These are phyloP conservation scores for Sodiomyces alkalinus DNA, from an alignment of 2,329 filamentous ascomycete genomes.

Conservation along the genomic window DNA sequence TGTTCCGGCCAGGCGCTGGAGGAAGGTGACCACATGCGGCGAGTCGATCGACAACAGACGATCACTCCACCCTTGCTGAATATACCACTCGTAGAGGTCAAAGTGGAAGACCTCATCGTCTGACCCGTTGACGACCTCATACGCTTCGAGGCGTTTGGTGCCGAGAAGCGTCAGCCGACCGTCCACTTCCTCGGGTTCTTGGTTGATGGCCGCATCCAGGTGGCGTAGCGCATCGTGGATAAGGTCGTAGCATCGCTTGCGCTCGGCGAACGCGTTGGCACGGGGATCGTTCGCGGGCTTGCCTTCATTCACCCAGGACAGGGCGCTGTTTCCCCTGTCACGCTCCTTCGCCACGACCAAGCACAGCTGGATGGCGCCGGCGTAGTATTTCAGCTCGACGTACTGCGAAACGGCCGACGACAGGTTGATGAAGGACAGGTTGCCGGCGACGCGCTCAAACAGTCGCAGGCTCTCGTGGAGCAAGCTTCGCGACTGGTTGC, in stretches of 20 bases:
- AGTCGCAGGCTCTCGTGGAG: conserved; percentile 80
- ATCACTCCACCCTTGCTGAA: conserved; percentile 69
- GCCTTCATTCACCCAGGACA: conserved; percentile 78
- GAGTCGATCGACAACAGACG: conserved; percentile 75
- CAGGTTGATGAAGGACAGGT: conserved; percentile 67
- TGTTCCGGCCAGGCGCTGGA: conserved; percentile 58
- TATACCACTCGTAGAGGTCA: conserved; percentile 96
- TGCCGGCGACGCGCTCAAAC: conserved; percentile 78
- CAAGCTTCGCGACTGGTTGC: conserved; percentile 60
- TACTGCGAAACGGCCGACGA: conserved; percentile 67
- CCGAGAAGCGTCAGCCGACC: conserved; percentile 62
- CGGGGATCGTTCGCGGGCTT: conserved; percentile 58
- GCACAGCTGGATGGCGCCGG: conserved; percentile 79
- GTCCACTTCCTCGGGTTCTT: conserved; percentile 59
- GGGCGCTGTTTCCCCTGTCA: conserved; percentile 73
- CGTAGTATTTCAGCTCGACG: conserved; percentile 72
- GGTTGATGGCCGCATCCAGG: conserved; percentile 56
- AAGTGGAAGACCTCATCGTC: conserved; percentile 91
- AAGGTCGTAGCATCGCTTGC: conserved; percentile 73
- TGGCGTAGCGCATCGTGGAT: conserved; percentile 67
- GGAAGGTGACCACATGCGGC: conserved; percentile 71
- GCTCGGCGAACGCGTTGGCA: conserved; percentile 48
- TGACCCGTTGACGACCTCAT: conserved; percentile 76
- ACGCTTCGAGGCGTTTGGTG: conserved; percentile 74
- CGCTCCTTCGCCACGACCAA: conserved; percentile 69